A percentile compares a stretch with the other conserved stretches of the same genome.
Conservation (phyloP, 2,329 filamentous ascomycete genomes). For the Hymenoscyphus infarciens region DNA sequence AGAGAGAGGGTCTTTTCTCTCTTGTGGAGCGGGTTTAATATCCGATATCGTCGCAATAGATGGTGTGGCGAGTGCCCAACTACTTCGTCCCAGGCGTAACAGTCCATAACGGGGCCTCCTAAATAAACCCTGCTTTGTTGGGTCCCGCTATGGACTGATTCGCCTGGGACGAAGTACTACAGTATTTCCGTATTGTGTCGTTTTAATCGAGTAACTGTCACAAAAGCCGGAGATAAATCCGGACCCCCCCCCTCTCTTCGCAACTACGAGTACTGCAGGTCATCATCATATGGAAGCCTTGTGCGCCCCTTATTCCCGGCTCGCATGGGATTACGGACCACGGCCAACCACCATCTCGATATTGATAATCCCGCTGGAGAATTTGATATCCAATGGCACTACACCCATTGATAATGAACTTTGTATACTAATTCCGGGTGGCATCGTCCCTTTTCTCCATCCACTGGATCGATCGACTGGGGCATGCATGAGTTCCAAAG, state of each 20-base stretch:
- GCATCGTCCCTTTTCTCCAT: not conserved
- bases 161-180: too few relatives aligned
- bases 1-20: not conserved
- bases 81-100: too few relatives aligned
- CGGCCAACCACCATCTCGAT: too few relatives aligned
- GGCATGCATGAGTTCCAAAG: conserved; percentile 21
- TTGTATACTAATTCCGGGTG: too few relatives aligned
- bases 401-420: not conserved
- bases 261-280: too few relatives aligned
- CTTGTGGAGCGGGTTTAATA: not conserved
- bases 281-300: too few relatives aligned
- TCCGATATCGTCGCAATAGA: not conserved
- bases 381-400: not conserved
- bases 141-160: too few relatives aligned
- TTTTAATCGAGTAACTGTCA: not conserved
- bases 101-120: too few relatives aligned
- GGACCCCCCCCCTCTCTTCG: too few relatives aligned
- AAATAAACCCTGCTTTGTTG: too few relatives aligned
- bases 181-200: not conserved
- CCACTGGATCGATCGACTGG: conserved; percentile 12
- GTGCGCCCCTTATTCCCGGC: too few relatives aligned
- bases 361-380: not conserved
- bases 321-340: too few relatives aligned
- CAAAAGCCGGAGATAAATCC: not conserved
- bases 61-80: not conserved